Evolutionary conservation across 768 basidiomycete species (phyloP), one percentile per base, ranked within the genome.

Genomic region (Leucosporidium creatinivorum): DNA sequence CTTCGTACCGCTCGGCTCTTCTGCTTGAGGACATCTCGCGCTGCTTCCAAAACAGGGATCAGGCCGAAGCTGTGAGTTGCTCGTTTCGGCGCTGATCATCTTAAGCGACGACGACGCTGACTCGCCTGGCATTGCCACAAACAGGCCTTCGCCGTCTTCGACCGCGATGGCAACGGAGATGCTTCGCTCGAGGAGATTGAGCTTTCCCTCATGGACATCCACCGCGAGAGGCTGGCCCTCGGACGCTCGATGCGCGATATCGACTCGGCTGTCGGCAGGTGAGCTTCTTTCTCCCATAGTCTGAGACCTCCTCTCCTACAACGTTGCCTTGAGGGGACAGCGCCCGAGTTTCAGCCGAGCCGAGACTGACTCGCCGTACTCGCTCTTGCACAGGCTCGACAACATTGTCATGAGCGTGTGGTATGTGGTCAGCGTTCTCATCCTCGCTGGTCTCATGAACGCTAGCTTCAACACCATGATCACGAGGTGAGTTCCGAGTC

Each of bases 191-290:
- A 85, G 62, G 82, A 82, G 61, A 87, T 87, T 15, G 91, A 96
- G 77, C 82, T 86, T 36, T 26, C 17, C 17, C 18, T 10, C 31
- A 33, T 54, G 77, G 87, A 89, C 50, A 83, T 90, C 65, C 91
- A 93, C 76, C 84, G 90, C 36, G 92, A 96, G 75, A 86, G 91
- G 66, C 79, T 91, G 49, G 87, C 87, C 25, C 84, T 96, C 54
- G 87, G 89, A 68, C 86, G 87, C 75, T 88, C 87, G 8, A 90
- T 96, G 91, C 83, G 85, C 54, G 90, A 93, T 78, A 80, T 93
- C 58, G 92, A 93, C 77, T 89, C 88, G 60, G 92, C 92, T 8
- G 91, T 93, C 19, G 86, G 89, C 23, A 72, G 78, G 77, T 77
- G 61, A 62, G 75, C 66, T 7, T 0, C 25, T 26, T n/a, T 21